Evolutionary conservation across 2,329 filamentous ascomycete genomes (phyloP), one percentile per base, ranked within the genome.

Genomic region (Catunica adiposa): DNA sequence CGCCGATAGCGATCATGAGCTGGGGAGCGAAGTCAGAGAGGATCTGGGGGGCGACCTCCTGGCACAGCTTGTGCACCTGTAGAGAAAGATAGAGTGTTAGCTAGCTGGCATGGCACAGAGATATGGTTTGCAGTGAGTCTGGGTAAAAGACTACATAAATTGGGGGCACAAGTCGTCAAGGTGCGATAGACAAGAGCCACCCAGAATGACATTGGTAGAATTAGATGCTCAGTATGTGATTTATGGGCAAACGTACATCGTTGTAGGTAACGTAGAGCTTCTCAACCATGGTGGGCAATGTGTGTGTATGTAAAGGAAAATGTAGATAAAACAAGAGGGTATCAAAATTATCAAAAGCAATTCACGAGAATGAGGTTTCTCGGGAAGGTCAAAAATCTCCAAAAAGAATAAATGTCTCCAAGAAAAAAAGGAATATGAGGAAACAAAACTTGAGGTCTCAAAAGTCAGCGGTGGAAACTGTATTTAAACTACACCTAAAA

Each of bases 1-100:
- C 92, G 64, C 92, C 92, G 68, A 97, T 97, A 67, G 92, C 92
- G 69, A 98, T 94, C 78, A 98, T 95, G 63, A 98, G 85, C 69
- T 95, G 87, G 40, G 92, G 92, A 67, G 88, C 78, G 76, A 95
- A 89, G 15, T 86, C 80, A 67, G 82, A 74, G 64, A 98, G 82
- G 68, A 97, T 94, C 63, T 76, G 74, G 61, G 80, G 77, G 40
- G 89, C 92, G 17, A 88, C 82, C 66, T 84, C 77, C 72, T 96
- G 86, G 76, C 92, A 98, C 67, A 97, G 80, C 72, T 95, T 94
- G 80, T 98, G 92, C 66, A 98, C 85, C 89, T 97, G 65, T 61
- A 57, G 54, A 51, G 25, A 20, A 47, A 46, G 23, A 53, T 58
- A 54, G 7, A 20, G 26, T 9, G 52, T 22, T 34, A 42, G 29